Conservation (phyloP, 2,329 filamentous ascomycete species). For the Passalora sequoiae region DNA sequence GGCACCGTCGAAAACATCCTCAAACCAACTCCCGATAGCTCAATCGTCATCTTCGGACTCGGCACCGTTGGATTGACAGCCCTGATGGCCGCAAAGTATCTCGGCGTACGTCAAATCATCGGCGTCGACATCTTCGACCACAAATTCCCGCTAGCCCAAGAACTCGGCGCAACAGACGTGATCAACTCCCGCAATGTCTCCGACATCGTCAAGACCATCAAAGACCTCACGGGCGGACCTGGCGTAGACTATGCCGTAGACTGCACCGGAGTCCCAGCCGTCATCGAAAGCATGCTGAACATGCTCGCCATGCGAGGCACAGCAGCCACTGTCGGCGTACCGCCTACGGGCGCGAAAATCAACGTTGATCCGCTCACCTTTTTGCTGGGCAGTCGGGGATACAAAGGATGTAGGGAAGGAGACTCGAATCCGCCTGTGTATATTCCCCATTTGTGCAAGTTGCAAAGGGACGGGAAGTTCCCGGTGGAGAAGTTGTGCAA, state of each 20-base stretch:
- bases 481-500: constrained; percentile 22
- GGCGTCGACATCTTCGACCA: constrained; percentile 21
- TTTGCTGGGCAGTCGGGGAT: constrained; percentile 14
- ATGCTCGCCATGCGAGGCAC: constrained; percentile 18
- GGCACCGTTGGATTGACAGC: constrained; percentile 21
- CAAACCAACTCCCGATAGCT: constrained; percentile 13
- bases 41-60: constrained; percentile 19
- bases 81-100: constrained; percentile 20
- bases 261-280: constrained; percentile 17
- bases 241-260: constrained; percentile 18
- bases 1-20: constrained; percentile 19
- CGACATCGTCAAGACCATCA: constrained; percentile 14
- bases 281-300: constrained; percentile 19
- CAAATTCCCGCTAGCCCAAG: constrained; percentile 17
- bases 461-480: constrained; percentile 19
- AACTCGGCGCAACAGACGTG: constrained; percentile 17
- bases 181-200: constrained; percentile 13
- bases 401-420: constrained; percentile 17
- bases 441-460: constrained; percentile 16
- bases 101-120: constrained; percentile 19
- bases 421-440: constrained; percentile 15
- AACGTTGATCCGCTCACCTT: constrained; percentile 14
- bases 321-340: constrained; percentile 19
- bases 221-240: constrained; percentile 9
- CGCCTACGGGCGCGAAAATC: constrained; percentile 18